Conservation (phyloP, 192 early-diverging fungal species). For the Coemansia sp. region DNA sequence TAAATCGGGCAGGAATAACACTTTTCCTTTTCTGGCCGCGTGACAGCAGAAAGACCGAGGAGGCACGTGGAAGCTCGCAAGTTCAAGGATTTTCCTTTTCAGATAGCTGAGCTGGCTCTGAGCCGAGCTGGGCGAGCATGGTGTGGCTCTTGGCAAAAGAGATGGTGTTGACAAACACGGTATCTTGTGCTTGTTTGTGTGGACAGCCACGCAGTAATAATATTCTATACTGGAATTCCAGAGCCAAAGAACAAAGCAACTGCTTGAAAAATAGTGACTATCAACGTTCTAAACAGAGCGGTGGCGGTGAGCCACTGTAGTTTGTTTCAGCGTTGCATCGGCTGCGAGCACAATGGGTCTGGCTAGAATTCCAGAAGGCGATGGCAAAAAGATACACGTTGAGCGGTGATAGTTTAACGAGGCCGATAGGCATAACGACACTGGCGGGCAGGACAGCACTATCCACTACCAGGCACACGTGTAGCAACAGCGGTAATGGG, state of each 20-base stretch:
- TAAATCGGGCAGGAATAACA: not conserved
- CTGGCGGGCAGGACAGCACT: not conserved
- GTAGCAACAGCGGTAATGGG: not conserved
- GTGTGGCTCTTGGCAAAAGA: not conserved
- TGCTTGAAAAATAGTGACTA: not conserved
- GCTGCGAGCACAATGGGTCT: not conserved
- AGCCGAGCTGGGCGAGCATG: not conserved
- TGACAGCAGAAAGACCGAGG: not conserved
- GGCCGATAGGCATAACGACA: not conserved
- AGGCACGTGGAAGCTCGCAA: not conserved
- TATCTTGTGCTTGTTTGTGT: constrained; percentile 5
- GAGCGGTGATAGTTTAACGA: not conserved
- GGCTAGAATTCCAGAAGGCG: constrained; percentile 11
- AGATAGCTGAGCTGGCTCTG: not conserved
- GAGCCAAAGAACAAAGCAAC: constrained; percentile 3
- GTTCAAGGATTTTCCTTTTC: not conserved
- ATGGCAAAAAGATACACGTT: not conserved
- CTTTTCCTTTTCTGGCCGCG: not conserved
- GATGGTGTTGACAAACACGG: not conserved
- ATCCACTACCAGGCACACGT: constrained; percentile 7
- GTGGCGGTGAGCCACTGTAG: constrained; percentile 7
- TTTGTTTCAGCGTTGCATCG: not conserved
- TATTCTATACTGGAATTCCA: constrained; percentile 14
- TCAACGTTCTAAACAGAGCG: constrained; percentile 1
- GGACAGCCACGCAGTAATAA: constrained; percentile 10